Conservation (phyloP, 1,139 yeast species). For the Taphrina confusa region DNA sequence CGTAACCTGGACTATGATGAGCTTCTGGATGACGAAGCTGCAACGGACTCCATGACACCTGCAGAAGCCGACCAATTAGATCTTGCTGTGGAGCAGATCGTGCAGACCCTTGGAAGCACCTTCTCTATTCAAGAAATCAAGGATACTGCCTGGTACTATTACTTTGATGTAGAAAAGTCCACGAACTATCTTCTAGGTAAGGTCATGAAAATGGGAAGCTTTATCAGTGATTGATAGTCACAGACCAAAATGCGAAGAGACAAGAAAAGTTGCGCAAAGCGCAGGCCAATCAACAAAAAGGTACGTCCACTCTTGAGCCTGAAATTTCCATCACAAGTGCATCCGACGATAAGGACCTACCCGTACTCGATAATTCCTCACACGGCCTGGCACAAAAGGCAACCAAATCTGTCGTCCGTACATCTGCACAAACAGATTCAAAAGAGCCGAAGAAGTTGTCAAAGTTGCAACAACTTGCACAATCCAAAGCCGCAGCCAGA, state of each 20-base stretch:
- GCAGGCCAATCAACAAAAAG: slow-evolving; percentile 35
- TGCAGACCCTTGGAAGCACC: slow-evolving; percentile 21
- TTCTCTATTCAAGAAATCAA: slow-evolving; percentile 49
- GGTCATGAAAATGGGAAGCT: too few species aligned
- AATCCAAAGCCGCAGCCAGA: slow-evolving; percentile 47
- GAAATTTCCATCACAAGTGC: background rate
- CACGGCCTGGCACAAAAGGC: too few species aligned
- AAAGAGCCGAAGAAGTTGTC: slow-evolving; percentile 44
- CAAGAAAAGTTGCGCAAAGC: slow-evolving; percentile 35
- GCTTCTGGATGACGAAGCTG: slow-evolving; percentile 30
- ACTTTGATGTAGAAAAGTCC: slow-evolving; percentile 59
- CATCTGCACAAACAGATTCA: too few species aligned
- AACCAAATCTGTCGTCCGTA: too few species aligned
- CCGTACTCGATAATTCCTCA: too few species aligned
- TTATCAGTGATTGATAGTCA: too few species aligned
- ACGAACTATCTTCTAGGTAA: slow-evolving; percentile 55
- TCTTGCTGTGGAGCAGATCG: slow-evolving; percentile 27
- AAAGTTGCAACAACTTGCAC: slow-evolving; percentile 56
- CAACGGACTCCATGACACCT: slow-evolving; percentile 2
- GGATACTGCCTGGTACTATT: slow-evolving; percentile 63
- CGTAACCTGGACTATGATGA: slow-evolving; percentile 36
- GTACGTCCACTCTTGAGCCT: slow-evolving; percentile 36
- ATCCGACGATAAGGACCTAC: background rate
- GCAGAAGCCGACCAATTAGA: slow-evolving; percentile 26
- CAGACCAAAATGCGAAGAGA: slow-evolving; percentile 36